Percentiles rank a stretch among this genome's conserved stretches.
Conservation (phyloP, 148 eudicot genomes). For the Camellia japonica region DNA sequence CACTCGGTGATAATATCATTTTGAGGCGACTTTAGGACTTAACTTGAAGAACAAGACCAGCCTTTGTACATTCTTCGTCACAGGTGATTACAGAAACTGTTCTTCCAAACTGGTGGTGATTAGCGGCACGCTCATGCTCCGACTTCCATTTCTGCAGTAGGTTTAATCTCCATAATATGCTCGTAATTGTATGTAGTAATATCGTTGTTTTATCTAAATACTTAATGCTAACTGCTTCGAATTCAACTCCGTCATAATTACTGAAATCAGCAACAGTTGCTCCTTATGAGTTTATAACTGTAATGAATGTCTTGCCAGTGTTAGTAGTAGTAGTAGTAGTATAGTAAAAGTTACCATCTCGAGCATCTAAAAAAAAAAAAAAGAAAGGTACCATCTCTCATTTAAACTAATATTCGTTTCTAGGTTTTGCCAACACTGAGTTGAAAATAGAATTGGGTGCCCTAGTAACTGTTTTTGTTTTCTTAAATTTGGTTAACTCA, state of each 20-base stretch:
- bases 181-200: neutral
- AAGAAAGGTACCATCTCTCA: no score
- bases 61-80: constrained; percentile 28
- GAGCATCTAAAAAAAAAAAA: no score
- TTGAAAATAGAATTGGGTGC: no score
- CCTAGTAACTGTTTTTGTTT: no score
- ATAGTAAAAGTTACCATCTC: no score
- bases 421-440: no score
- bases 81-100: constrained; percentile 16
- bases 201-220: no score
- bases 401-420: no score
- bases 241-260: neutral
- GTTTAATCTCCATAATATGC: neutral
- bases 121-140: constrained; percentile 2
- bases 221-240: neutral
- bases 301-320: no score
- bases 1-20: neutral
- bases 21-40: constrained; percentile 10
- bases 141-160: neutral
- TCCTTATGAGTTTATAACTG: neutral
- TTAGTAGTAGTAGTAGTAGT: no score
- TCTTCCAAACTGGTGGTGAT: neutral
- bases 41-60: neutral
- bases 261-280: neutral
- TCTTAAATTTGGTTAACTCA: no score